Conservation (phyloP, 106 monocot species). For the Allium sativum region DNA sequence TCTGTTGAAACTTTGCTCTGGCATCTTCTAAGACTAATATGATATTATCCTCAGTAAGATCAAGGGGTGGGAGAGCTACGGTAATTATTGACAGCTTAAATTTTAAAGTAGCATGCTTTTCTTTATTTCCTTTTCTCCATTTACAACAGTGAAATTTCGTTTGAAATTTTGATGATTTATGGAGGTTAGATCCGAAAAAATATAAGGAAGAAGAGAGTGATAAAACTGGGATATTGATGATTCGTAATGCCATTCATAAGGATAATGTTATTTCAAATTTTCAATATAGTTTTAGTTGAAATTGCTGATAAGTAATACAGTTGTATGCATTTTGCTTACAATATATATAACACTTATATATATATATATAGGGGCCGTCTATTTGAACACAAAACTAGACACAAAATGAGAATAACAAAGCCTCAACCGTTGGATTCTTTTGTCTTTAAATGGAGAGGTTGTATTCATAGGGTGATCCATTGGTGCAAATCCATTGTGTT, state of each 20-base stretch:
- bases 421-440: too few relatives aligned
- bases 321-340: too few relatives aligned
- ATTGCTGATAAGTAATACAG: too few relatives aligned
- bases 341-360: too few relatives aligned
- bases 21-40: slow-evolving; percentile 51
- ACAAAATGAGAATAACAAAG: too few relatives aligned
- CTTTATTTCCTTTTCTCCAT: neutral
- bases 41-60: slow-evolving; percentile 63
- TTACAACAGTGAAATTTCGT: neutral
- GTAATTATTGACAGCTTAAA: slow-evolving; percentile 14
- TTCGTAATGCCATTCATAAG: slow-evolving; percentile 11
- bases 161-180: neutral
- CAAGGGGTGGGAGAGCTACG: slow-evolving; percentile 32
- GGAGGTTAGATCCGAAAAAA: slow-evolving; percentile 7
- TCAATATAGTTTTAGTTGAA: too few relatives aligned
- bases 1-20: slow-evolving; percentile 48
- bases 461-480: too few relatives aligned
- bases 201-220: neutral
- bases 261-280: too few relatives aligned
- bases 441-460: too few relatives aligned
- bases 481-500: too few relatives aligned
- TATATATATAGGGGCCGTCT: too few relatives aligned
- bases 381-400: too few relatives aligned
- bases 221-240: neutral
- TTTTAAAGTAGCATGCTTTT: neutral